phyloP scores from a whole-genome alignment of 768 basidiomycete species.

The Hirschioporus abietinus region DNA sequence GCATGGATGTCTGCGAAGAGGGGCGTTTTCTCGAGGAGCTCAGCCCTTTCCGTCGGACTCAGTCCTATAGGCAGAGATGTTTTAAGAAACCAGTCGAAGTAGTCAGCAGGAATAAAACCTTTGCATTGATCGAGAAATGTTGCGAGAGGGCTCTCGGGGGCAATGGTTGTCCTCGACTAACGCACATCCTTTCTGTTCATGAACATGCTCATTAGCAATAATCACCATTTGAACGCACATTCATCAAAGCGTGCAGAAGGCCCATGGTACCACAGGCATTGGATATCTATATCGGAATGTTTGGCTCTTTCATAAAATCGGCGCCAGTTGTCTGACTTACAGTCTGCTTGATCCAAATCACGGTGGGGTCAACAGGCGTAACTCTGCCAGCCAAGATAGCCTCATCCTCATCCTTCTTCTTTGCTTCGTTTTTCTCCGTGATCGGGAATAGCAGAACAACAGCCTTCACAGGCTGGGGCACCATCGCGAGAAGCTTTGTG shows the following conservation, averaged over 20 bases:
- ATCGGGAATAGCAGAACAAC: slow-evolving; percentile 84
- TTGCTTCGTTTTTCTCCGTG: slow-evolving; percentile 41
- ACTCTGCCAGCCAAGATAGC: slow-evolving; percentile 42
- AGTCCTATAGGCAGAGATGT: slow-evolving; percentile 38
- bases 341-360: slow-evolving; percentile 91
- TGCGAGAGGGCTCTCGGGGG: slow-evolving; percentile 55
- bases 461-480: slow-evolving; percentile 74
- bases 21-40: slow-evolving; percentile 62
- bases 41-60: slow-evolving; percentile 67
- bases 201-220: slow-evolving; percentile 15
- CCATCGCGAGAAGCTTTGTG: slow-evolving; percentile 58
- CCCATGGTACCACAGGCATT: slow-evolving; percentile 91
- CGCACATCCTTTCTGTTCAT: neutral
- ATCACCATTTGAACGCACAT: slow-evolving; percentile 43
- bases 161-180: neutral
- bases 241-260: slow-evolving; percentile 75
- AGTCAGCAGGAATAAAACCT: slow-evolving; percentile 31
- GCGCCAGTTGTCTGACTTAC: slow-evolving; percentile 32
- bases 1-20: slow-evolving; percentile 78
- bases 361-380: slow-evolving; percentile 49
- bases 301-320: no score
- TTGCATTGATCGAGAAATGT: slow-evolving; percentile 61
- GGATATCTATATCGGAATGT: slow-evolving; percentile 50
- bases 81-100: neutral
- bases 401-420: slow-evolving; percentile 55